These are phyloP conservation scores for Phytophthora sp. DNA, from an alignment of 352 stramenopile genomes.

Conservation along the genomic window DNA sequence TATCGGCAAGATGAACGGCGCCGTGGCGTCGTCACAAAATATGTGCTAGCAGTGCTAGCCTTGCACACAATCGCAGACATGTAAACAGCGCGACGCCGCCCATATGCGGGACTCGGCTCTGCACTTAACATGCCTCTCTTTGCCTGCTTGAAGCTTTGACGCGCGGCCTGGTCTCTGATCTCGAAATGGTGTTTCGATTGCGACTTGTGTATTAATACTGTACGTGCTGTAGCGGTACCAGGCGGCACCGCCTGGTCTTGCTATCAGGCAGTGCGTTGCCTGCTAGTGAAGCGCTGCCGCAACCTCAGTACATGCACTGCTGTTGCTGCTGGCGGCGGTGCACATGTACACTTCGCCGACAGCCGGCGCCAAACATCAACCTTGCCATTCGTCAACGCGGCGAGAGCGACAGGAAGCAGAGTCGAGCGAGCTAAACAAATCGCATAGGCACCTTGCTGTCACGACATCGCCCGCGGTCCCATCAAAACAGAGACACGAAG, in stretches of 20 bases:
- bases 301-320: background rate
- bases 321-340: background rate
- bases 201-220: background rate
- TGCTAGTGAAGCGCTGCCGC: background rate
- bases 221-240: background rate
- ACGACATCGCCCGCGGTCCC: constrained; percentile 19
- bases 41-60: too few species aligned
- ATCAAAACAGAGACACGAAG: constrained; percentile 31
- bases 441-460: constrained; percentile 17
- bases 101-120: constrained; percentile 20
- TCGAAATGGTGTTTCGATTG: constrained; percentile 24
- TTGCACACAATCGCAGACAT: too few species aligned
- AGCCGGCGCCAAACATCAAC: constrained; percentile 1
- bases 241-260: constrained; percentile 16
- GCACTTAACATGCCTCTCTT: too few species aligned
- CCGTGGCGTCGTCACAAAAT: too few species aligned
- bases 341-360: constrained; percentile 20
- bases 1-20: too few species aligned
- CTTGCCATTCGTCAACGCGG: too few species aligned
- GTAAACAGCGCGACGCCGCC: constrained; percentile 1
- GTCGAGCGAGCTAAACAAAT: constrained; percentile 25
- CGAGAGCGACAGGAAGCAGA: constrained; percentile 9
- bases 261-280: background rate
- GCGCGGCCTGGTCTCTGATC: constrained; percentile 20
- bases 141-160: constrained; percentile 31